phyloP scores from a whole-genome alignment of 2,329 filamentous ascomycete species.

The Fusarium sulawesiense region DNA sequence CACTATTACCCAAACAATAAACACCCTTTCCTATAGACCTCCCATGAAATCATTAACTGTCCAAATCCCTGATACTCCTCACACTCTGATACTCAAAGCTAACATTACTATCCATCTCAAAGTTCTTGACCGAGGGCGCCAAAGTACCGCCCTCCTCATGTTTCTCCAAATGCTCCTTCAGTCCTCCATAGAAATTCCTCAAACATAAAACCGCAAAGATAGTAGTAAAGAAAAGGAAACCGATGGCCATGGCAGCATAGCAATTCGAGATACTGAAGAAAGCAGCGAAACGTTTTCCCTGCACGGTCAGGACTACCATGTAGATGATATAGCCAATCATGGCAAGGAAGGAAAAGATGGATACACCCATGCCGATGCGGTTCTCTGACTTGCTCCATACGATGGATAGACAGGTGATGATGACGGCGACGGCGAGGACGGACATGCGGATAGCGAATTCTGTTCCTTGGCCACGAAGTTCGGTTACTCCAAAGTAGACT shows the following conservation, averaged over 20 bases:
- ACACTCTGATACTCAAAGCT: slow-evolving; percentile 6
- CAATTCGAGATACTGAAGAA: neutral
- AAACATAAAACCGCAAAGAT: slow-evolving; percentile 5
- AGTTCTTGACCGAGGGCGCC: slow-evolving; percentile 1
- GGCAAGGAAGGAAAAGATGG: neutral
- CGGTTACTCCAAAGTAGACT: neutral
- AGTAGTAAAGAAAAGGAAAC: neutral
- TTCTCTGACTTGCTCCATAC: slow-evolving; percentile 8
- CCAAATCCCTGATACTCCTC: neutral
- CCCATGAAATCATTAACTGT: neutral
- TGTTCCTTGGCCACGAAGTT: neutral
- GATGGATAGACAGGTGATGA: neutral
- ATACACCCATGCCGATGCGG: neutral
- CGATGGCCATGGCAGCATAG: neutral
- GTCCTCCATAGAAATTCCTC: neutral
- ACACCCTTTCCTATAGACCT: fast-evolving
- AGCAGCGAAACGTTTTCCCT: neutral
- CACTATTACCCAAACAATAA: neutral
- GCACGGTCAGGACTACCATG: neutral
- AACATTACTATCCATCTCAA: neutral
- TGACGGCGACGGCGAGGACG: neutral
- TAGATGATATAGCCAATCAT: neutral
- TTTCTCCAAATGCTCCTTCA: slow-evolving; percentile 5
- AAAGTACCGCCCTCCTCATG: neutral
- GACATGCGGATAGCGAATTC: neutral